phyloP scores from a whole-genome alignment of 257 asterid genomes.

The Scutellaria minor region DNA sequence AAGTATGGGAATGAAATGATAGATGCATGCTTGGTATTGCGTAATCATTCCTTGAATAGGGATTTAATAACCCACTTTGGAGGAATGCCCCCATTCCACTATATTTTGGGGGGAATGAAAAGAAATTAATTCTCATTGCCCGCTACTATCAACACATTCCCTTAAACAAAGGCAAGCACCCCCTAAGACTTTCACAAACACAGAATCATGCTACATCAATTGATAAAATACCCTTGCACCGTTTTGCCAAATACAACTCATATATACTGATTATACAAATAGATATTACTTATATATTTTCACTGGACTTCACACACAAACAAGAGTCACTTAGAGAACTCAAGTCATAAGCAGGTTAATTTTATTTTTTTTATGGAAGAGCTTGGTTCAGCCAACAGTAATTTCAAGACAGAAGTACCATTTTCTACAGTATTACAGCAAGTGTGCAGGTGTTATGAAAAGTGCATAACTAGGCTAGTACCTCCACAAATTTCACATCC shows the following conservation, averaged over 20 bases:
- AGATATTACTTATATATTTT: not conserved
- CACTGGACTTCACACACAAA: conserved; percentile 13
- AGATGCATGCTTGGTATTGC: no score
- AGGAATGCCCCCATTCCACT: no score
- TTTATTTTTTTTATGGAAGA: conserved; percentile 12
- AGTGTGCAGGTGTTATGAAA: conserved; percentile 25
- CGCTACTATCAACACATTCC: no score
- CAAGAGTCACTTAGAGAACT: conserved; percentile 24
- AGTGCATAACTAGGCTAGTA: conserved; percentile 36
- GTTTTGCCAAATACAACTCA: conserved; percentile 30
- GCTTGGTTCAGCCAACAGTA: conserved; percentile 29
- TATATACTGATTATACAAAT: no score
- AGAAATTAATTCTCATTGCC: no score
- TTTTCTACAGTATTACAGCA: conserved; percentile 22
- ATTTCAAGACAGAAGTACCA: conserved; percentile 7
- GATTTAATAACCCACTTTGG: no score
- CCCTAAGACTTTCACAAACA: conserved; percentile 14
- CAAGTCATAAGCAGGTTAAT: conserved; percentile 1
- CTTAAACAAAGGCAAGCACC: no score
- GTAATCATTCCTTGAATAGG: no score
- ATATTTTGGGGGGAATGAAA: no score
- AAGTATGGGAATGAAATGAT: no score
- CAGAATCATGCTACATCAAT: conserved; percentile 29
- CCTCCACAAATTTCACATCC: conserved; percentile 92
- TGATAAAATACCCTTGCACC: not conserved